Conservation (phyloP, 805 yeast genomes). For the Kodamaea sagamina region DNA sequence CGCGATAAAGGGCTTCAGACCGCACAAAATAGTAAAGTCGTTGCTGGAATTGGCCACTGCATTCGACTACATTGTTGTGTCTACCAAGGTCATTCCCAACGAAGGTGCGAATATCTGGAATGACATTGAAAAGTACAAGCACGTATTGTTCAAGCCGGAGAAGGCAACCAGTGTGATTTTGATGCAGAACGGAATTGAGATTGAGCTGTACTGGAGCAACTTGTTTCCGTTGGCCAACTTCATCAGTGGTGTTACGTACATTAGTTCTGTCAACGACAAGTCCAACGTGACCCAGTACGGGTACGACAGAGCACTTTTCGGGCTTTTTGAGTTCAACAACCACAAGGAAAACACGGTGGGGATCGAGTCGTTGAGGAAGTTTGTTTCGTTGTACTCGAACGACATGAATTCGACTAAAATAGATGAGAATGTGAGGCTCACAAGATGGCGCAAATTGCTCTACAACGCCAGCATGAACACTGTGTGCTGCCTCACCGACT, state of each 20-base stretch:
- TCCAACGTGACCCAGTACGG: constrained; percentile 33
- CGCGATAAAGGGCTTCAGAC: constrained; percentile 25
- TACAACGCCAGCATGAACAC: constrained; percentile 41
- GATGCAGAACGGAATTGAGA: constrained; percentile 43
- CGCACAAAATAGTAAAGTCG: constrained; percentile 28
- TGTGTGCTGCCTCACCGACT: constrained; percentile 33
- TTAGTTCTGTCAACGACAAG: constrained; percentile 33
- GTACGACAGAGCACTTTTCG: constrained; percentile 23
- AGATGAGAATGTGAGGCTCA: constrained; percentile 32
- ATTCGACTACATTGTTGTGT: constrained; percentile 35
- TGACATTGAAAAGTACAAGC: constrained; percentile 17
- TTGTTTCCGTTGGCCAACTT: constrained; percentile 36
- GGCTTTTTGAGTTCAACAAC: constrained; percentile 24
- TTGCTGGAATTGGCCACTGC: constrained; percentile 27
- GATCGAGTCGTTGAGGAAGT: constrained; percentile 22
- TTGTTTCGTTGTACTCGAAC: constrained; percentile 30
- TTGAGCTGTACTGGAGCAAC: constrained; percentile 34
- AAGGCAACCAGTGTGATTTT: constrained; percentile 31
- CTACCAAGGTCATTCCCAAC: constrained; percentile 38
- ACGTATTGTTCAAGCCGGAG: constrained; percentile 15
- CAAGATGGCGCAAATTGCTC: constrained; percentile 43
- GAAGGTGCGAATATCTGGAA: constrained; percentile 26
- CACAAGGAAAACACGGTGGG: constrained; percentile 21
- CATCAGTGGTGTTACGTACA: constrained; percentile 38
- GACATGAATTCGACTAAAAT: constrained; percentile 37